Evolutionary conservation across 352 stramenopile genomes (phyloP), one percentile per base, ranked within the genome.

Genomic region (Pythium guiyangense): DNA sequence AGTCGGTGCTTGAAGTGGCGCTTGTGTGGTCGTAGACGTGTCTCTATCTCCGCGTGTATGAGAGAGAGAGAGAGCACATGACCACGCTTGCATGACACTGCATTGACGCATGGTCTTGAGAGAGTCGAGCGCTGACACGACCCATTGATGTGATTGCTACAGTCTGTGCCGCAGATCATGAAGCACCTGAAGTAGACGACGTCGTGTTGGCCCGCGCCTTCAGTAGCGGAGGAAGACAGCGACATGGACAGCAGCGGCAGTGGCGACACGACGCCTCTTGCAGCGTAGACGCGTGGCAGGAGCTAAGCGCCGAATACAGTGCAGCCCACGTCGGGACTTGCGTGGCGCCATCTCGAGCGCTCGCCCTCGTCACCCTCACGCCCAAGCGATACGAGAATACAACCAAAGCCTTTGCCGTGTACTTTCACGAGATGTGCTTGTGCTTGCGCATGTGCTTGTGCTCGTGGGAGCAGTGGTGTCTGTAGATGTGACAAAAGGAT

Each of bases 161-260:
- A 91, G 81, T 89, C 84, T 57, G 92, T 96, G 43, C 94, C 94
- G 31, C 89, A 98, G 77, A 92, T 97, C 69, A 97, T 98, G 74
- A 96, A 97, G 72, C 87, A 96, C 71, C 69, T 97, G 66, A 97
- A 97, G 77, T 97, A 95, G 74, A 73, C 51, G 26, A 27, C 25
- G 37, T 45, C n/a, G n/a, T 22, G 44, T 5, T 49, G 6, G 44
- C 44, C 25, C 18, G 18, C 31, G 18, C 34, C n/a, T 22, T 47
- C 18, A 27, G 18, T 22, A 45, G 39, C 39, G 18, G 39, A 18
- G 18, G 18, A 6, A 40, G 6, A 45, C 39, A 45, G 18, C 18
- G 18, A 18, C 14, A 45, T 45, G 11, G 39, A 45, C 39, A 45
- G 39, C 12, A 14, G n/a, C 39, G 39, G 39, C 14, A 43, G 39